phyloP scores from a whole-genome alignment of 495 filamentous ascomycete species.

The Aspergillus coremiiformis region DNA sequence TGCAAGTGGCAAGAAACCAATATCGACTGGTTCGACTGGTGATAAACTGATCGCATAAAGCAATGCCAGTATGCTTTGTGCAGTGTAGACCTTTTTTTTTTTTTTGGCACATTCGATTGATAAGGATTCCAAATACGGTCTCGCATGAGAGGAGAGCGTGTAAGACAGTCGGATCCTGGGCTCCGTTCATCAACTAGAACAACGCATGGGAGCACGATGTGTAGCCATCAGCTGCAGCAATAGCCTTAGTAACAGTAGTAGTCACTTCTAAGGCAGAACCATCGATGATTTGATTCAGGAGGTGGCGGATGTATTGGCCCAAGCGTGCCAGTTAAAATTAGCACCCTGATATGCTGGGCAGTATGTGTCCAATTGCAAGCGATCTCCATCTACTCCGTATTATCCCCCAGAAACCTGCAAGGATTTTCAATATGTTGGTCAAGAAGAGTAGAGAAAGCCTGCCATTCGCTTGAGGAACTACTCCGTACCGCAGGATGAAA shows the following conservation, averaged over 20 bases:
- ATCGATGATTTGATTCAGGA: conserved; percentile 12
- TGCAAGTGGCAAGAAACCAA: background rate
- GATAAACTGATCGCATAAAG: background rate
- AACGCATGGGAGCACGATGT: background rate
- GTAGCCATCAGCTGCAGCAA: background rate
- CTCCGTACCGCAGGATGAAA: background rate
- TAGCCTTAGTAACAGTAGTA: background rate
- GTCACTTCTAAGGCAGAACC: background rate
- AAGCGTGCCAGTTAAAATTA: conserved; percentile 3
- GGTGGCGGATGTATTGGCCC: conserved; percentile 16
- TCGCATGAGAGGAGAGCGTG: background rate
- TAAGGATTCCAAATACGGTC: background rate
- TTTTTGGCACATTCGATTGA: background rate
- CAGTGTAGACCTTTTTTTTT: background rate
- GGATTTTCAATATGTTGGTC: conserved; percentile 4
- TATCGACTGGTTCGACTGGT: background rate
- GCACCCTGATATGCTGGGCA: background rate
- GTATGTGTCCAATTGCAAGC: background rate
- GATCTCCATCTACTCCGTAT: conserved; percentile 2
- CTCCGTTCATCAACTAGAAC: background rate
- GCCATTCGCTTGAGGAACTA: conserved; percentile 6
- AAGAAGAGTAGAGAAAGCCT: background rate
- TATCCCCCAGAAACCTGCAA: background rate
- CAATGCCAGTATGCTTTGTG: background rate
- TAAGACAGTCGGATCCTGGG: background rate